phyloP scores from a whole-genome alignment of 129 eudicot species.

The Helianthus annuus region DNA sequence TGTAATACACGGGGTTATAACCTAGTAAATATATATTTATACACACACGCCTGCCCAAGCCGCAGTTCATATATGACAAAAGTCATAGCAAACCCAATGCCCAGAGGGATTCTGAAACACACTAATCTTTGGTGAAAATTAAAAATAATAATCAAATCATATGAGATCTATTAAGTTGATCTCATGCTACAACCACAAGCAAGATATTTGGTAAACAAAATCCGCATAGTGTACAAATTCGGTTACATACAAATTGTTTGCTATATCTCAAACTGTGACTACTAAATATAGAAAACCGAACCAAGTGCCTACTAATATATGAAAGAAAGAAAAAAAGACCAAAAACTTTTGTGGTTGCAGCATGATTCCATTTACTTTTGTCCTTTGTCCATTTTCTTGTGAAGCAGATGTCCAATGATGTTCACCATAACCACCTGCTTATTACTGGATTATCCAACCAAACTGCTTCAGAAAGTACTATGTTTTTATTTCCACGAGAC shows the following conservation, averaged over 20 bases:
- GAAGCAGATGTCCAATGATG: conserved; percentile 19
- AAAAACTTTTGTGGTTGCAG: conserved; percentile 29
- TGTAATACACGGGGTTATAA: no score
- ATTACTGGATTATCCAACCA: conserved; percentile 24
- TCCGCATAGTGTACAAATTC: conserved; percentile 61
- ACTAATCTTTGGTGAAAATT: no score
- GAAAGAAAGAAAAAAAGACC: conserved; percentile 18
- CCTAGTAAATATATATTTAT: no score
- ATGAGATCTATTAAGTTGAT: no score
- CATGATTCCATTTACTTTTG: conserved; percentile 36
- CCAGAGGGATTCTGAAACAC: no score
- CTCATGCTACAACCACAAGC: neutral
- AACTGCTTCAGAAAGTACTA: conserved; percentile 32
- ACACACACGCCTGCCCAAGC: neutral
- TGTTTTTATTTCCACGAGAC: conserved; percentile 33
- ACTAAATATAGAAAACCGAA: conserved; percentile 33
- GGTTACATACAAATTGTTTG: conserved; percentile 47
- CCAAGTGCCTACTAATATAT: conserved; percentile 36
- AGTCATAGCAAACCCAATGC: neutral
- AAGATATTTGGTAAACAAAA: conserved; percentile 49
- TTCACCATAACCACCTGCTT: conserved; percentile 34
- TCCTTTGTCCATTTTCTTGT: conserved; percentile 22
- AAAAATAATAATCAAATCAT: neutral
- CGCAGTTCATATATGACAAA: neutral
- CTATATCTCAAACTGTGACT: conserved; percentile 37